Evolutionary conservation across 164 flowering plant genomes (phyloP), one percentile per base, ranked within the genome.

Genomic region (Aristolochia californica): DNA sequence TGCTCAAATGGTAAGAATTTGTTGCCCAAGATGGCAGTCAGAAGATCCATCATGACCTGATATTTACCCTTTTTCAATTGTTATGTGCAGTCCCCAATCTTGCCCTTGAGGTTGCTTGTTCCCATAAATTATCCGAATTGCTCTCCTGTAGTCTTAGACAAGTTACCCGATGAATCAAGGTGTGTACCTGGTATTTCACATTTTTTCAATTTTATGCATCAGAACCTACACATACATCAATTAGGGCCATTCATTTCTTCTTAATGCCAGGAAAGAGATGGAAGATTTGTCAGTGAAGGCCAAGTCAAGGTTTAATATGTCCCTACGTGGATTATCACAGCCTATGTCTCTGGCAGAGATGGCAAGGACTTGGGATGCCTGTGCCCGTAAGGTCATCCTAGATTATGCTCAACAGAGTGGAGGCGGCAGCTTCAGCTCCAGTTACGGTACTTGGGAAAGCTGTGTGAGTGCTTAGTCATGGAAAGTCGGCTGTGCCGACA

Each of bases 391-490:
- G 1, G 82, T 78, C 26, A 63, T 90, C 24, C 62, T 73, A 2
- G 93, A 90, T 58, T 77, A 79, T 66, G 93, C 87, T 0, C 85
- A 77, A 61, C 74, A 75, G 65, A 79, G 78, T 22, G 88, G 91
- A 16, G 95, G 97, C 14, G 97, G 97, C 28, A 87, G 74, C 72
- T 89, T 86, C 75, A 81, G 91, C 81, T 84, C 93, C 2, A 79
- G 76, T 45, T 87, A 80, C 60, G 97, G 97, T 0, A 68, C 78
- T 45, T 89, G 95, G 97, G 90, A 89, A 72, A 79, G 69, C 58
- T 82, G 83, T 57, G 65, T 78, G 58, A 78, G 70, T 60, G 80
- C 78, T 14, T 57, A 56, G 57, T 56, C 44, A 18, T 5, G 22
- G 14, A 20, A n/a, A n/a, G n/a, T n/a, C n/a, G n/a, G n/a, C n/a